Evolutionary conservation across 345 rosid genomes (phyloP).

Genomic region (Moringa oleifera): DNA sequence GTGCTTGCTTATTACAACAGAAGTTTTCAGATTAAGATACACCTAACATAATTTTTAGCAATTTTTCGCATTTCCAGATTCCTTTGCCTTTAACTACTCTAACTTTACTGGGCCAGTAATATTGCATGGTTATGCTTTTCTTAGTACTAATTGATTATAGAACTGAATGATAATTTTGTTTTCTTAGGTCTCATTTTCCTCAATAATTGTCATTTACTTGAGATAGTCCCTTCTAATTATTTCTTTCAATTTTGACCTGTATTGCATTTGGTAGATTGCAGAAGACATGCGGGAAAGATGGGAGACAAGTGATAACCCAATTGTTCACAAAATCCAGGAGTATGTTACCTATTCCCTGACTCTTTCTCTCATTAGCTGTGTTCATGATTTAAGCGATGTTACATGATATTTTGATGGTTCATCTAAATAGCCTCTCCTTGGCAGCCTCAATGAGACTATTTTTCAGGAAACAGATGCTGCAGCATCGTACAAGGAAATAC

Average conservation of each 20-base stretch:
- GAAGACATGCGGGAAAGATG: conserved; percentile 91
- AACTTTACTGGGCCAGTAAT: too few species aligned
- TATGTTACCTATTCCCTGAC: conserved; percentile 26
- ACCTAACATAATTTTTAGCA: too few species aligned
- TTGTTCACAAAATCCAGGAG: conserved; percentile 98
- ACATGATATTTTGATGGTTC: not conserved
- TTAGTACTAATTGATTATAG: too few species aligned
- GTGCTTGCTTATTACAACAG: not conserved
- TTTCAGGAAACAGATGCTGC: conserved; percentile 93
- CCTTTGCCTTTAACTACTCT: too few species aligned
- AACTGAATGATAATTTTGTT: too few species aligned
- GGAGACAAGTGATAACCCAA: conserved; percentile 95
- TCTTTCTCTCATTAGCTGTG: not conserved
- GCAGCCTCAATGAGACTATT: conserved; percentile 75
- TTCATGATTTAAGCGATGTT: too few species aligned
- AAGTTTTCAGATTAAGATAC: too few species aligned
- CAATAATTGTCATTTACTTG: too few species aligned
- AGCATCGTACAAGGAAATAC: conserved; percentile 76
- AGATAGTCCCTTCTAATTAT: too few species aligned
- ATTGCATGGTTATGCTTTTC: too few species aligned
- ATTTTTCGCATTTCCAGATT: too few species aligned
- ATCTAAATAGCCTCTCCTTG: conserved; percentile 14
- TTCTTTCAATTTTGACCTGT: conserved; percentile 7
- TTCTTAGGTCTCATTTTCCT: too few species aligned
- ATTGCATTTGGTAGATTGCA: conserved; percentile 54